Percentiles rank a stretch among this genome's conserved stretches.
Evolutionary conservation across 2,329 filamentous ascomycete genomes (phyloP).

Genomic region (Ceratocystis huliohia): DNA sequence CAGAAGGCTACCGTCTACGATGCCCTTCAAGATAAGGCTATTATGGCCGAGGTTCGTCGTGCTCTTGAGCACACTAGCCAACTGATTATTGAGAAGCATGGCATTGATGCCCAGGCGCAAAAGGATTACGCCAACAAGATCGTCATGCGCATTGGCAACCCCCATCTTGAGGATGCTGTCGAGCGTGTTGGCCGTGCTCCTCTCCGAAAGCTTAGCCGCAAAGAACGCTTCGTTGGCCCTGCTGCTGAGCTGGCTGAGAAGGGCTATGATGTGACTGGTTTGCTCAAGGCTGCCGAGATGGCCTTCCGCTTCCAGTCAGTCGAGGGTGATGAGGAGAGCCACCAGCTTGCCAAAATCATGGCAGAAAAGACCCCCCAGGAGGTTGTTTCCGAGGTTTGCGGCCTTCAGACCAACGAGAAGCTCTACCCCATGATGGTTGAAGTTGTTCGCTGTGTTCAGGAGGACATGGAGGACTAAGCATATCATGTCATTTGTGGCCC

Average conservation of each 20-base stretch:
- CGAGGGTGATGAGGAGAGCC: constrained; percentile 79
- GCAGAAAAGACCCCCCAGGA: constrained; percentile 58
- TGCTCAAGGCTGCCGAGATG: constrained; percentile 80
- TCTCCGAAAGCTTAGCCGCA: constrained; percentile 81
- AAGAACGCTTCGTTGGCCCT: constrained; percentile 91
- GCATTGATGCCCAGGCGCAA: constrained; percentile 62
- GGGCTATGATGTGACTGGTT: constrained; percentile 56
- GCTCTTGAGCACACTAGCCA: constrained; percentile 75
- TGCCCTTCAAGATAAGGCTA: constrained; percentile 48
- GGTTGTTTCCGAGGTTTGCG: constrained; percentile 69
- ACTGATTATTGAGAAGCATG: constrained; percentile 78
- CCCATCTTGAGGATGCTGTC: constrained; percentile 79
- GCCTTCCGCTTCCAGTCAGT: constrained; percentile 92
- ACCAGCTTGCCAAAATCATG: constrained; percentile 75
- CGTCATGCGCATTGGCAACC: constrained; percentile 84
- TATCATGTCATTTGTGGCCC: background rate
- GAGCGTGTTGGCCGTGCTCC: constrained; percentile 93
- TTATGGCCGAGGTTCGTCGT: constrained; percentile 65
- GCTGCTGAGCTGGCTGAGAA: constrained; percentile 78
- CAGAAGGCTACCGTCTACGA: constrained; percentile 84
- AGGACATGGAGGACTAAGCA: constrained; percentile 30
- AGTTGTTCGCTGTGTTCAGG: constrained; percentile 74
- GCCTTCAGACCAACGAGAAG: constrained; percentile 62
- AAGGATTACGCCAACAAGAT: constrained; percentile 83
- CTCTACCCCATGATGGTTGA: constrained; percentile 64